Conservation (phyloP, 2,329 filamentous ascomycete genomes). For the Verticillium nubilum region DNA sequence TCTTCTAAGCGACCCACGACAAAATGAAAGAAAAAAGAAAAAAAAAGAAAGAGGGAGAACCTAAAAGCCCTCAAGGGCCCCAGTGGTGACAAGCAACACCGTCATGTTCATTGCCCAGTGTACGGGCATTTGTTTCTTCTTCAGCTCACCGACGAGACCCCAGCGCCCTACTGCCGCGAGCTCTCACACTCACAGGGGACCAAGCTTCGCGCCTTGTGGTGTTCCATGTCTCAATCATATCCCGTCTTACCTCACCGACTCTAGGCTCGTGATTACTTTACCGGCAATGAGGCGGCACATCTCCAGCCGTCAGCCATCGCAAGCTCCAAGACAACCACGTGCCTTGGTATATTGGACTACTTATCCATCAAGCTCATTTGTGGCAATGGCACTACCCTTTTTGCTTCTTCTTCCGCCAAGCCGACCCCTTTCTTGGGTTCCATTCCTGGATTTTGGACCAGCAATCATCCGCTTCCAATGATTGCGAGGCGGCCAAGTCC, state of each 20-base stretch:
- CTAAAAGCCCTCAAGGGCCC: not conserved
- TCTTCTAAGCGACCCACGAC: not conserved
- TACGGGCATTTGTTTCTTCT: not conserved
- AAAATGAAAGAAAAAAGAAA: not conserved
- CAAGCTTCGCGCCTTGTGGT: not conserved
- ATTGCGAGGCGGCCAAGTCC: too few relatives aligned
- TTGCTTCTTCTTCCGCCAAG: not conserved
- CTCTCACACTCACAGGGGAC: not conserved
- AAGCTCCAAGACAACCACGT: not conserved
- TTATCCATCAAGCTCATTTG: not conserved
- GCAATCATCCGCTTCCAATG: not conserved
- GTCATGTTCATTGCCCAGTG: not conserved
- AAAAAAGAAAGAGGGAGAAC: not conserved
- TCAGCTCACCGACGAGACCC: not conserved
- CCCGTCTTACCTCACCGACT: not conserved
- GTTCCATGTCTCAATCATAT: not conserved
- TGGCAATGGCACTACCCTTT: not conserved
- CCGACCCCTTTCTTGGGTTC: too few relatives aligned
- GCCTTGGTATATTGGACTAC: not conserved
- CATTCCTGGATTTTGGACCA: not conserved
- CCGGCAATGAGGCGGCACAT: not conserved
- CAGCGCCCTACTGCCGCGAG: not conserved
- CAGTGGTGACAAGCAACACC: not conserved
- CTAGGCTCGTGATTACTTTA: not conserved
- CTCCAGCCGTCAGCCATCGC: not conserved